Base-by-base conservation (phyloP, 345 rosid species). In the Gossypium sturtianum region DNA sequence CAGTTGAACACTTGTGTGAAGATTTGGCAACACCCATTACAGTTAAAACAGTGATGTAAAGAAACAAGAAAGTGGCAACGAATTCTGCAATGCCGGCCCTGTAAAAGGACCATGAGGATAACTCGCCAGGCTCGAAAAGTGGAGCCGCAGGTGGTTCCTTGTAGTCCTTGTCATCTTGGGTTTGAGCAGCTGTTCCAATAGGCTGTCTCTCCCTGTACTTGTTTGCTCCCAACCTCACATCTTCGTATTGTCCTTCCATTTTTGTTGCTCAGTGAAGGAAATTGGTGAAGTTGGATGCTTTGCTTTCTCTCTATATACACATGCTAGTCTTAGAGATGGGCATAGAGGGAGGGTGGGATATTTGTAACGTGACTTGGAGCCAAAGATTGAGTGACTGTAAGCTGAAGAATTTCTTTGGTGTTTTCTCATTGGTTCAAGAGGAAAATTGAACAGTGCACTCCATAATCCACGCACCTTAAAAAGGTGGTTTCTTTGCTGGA, bases 191-290 rank as follows among this genome's bases (percentile, higher is more conserved):
- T 1, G 84, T 83, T 4, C 86, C 86, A 0, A 84, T 76, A 3
- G 83, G 86, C 43, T 84, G 86, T 61, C 81, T 84, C 82, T 81
- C 86, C 22, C 80, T 73, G 62, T 76, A 83, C 79, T 83, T 83
- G 77, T 81, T 83, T 1, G 86, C 86, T 59, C 79, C 74, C 38
- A 70, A 19, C 25, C 52, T 60, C 34, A 76, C 75, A 63, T 70
- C 75, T 45, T 68, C 74, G 12, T 60, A 20, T 70, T 76, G 38
- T 27, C 79, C 73, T 69, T 73, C 79, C 22, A 17, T 70, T 70
- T 78, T 75, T 15, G 34, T 34, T 34, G 41, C 41, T 34, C 41
- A 34, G 41, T 34, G 41, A 34, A 34, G 41, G 7, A 34, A 34
- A 34, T 34, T 34, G 38, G 38, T 29, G 7, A 34, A 34, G 41